Evolutionary conservation across 2,329 filamentous ascomycete species (phyloP), one percentile per base, ranked within the genome.

Genomic region (Monilinia vaccinii-corymbosi): DNA sequence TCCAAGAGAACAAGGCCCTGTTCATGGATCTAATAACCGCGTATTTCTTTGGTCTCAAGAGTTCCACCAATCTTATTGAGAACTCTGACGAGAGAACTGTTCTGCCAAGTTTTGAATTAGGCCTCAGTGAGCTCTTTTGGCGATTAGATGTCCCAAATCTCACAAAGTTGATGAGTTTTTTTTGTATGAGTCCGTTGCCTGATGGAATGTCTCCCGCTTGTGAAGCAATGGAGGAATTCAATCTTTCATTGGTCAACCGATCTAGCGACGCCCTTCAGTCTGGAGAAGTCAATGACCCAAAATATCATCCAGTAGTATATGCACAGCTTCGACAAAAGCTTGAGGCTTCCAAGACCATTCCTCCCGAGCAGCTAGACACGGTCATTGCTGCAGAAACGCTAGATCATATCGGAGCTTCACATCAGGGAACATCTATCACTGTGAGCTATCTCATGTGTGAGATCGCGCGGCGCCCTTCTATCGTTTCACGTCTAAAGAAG

Each of bases 371-470:
- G 44, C 18, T 55, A 7, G 55, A 63, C 11, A 11, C 47, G 3
- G 36, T 36, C 1, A 18, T 89, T 25, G 86, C 87, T 2, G 87
- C 83, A 36, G 89, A 92, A 68, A 75, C 89, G 58, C 78, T 89
- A 40, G 88, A 91, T 66, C 88, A 93, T 65, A 76, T 89, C 3
- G 80, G 87, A 2, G 89, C 89, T 0, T 88, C 87, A 1, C 87
- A 90, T 65, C 88, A 93, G 69, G 91, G 88, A 0, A 85, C 83
- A 4, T 85, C 84, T 2, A 83, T 90, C 44, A 82, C 81, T 0
- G 73, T 89, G 23, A 82, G 81, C 3, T 89, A 85, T 67, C 71
- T 83, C 1, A 73, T 81, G 36, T 84, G 82, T 73, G 78, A 85
- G 56, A 75, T 83, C 21, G 81, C 78, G 0, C 72, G 72, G 9